Conservation (phyloP, 2,329 filamentous ascomycete genomes). For the Coniochaeta sp. region DNA sequence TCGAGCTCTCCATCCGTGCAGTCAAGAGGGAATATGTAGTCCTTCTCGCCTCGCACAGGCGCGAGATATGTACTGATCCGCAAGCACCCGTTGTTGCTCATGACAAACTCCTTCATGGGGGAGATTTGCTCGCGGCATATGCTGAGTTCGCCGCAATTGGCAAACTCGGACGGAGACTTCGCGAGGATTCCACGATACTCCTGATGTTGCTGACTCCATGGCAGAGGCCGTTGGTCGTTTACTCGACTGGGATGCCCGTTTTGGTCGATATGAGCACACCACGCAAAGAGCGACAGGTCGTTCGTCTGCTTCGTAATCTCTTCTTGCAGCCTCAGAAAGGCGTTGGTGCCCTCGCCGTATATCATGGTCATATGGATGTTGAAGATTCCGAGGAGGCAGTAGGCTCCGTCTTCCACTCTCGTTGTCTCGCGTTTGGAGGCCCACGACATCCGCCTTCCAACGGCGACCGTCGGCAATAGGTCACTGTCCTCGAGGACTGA, state of each 20-base stretch:
- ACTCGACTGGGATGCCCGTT: not conserved
- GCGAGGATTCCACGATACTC: slow-evolving; percentile 10
- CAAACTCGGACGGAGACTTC: slow-evolving; percentile 8
- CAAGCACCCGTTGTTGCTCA: slow-evolving; percentile 10
- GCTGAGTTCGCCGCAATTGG: slow-evolving; percentile 5
- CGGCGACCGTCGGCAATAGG: slow-evolving; percentile 7
- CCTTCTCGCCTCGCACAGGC: slow-evolving; percentile 4
- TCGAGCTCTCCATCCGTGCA: slow-evolving; percentile 4
- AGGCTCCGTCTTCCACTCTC: slow-evolving; percentile 16
- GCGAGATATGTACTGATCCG: slow-evolving; percentile 8
- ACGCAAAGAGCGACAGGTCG: slow-evolving; percentile 11
- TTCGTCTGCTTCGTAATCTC: slow-evolving; percentile 15
- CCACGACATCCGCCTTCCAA: slow-evolving; percentile 20
- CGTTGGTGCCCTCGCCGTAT: slow-evolving; percentile 18
- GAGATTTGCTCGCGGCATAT: slow-evolving; percentile 6
- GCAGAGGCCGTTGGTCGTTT: not conserved
- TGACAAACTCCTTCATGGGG: slow-evolving; percentile 9
- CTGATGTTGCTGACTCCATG: slow-evolving; percentile 5
- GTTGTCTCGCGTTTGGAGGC: slow-evolving; percentile 14
- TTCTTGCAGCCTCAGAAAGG: slow-evolving; percentile 17
- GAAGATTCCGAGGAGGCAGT: slow-evolving; percentile 15
- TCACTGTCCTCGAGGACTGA: slow-evolving; percentile 6
- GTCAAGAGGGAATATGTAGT: slow-evolving; percentile 9
- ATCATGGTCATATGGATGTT: slow-evolving; percentile 20
- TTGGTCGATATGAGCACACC: slow-evolving; percentile 7